Conservation (phyloP, 352 stramenopile genomes). For the Elongisporangium anandrum region DNA sequence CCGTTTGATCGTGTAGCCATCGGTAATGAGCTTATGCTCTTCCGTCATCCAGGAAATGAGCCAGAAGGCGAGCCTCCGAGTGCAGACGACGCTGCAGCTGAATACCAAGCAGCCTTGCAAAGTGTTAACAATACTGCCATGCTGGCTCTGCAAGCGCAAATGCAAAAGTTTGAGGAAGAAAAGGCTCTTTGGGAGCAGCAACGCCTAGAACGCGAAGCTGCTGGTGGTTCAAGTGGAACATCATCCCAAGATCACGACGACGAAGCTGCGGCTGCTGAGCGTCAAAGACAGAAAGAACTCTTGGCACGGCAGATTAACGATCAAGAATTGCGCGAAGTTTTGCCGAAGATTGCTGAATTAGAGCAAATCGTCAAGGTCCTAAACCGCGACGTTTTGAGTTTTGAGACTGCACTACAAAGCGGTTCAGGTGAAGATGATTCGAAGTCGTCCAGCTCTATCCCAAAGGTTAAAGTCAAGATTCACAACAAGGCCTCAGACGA, state of each 20-base stretch:
- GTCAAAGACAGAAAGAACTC: conserved; percentile 55
- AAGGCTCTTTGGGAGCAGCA: conserved; percentile 87
- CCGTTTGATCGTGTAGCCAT: conserved; percentile 79
- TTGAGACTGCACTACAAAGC: conserved; percentile 89
- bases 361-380: conserved; percentile 90
- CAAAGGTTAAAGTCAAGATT: conserved; percentile 90
- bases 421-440: conserved; percentile 19
- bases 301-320: conserved; percentile 82
- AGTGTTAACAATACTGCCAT: conserved; percentile 65
- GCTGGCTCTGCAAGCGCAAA: conserved; percentile 87
- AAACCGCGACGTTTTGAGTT: conserved; percentile 89
- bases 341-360: conserved; percentile 91
- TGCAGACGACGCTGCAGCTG: conserved; percentile 78
- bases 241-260: conserved; percentile 18
- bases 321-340: conserved; percentile 89
- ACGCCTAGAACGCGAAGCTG: conserved; percentile 44
- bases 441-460: conserved; percentile 45
- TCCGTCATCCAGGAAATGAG: conserved; percentile 55
- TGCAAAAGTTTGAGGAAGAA: conserved; percentile 86
- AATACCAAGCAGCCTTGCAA: conserved; percentile 86
- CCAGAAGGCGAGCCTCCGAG: conserved; percentile 51
- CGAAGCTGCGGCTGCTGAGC: conserved; percentile 28
- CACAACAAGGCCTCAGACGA: conserved; percentile 85
- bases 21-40: conserved; percentile 86
- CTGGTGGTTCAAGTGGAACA: conserved; percentile 2